Evolutionary conservation across 2,329 filamentous ascomycete genomes (phyloP), one percentile per base, ranked within the genome.

Genomic region (Cadophora luteo-olivacea): DNA sequence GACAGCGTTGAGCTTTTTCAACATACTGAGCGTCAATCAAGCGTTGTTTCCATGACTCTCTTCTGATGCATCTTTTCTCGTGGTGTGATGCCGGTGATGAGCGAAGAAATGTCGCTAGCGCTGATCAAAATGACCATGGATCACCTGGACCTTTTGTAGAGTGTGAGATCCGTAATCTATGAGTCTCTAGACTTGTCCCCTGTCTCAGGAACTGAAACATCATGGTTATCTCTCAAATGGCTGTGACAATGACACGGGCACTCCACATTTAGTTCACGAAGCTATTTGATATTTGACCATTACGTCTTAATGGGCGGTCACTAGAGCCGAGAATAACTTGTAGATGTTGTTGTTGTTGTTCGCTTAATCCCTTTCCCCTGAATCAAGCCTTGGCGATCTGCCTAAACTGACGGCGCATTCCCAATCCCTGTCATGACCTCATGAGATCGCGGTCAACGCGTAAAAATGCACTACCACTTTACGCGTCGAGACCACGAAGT

Each of bases 361-460:
- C 57, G 57, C 57, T 60, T 60, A 60, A 25, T 4, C 22, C 11
- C 36, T n/a, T 29, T 25, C 4, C 33, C 22, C 55, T 58, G 33
- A 60, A 9, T 16, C 22, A 4, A 6, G 36, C 9, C 36, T 60
- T 60, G 57, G 57, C 57, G 36, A 5, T 25, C 57, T 60, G 33
- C 33, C 36, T 45, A 41, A 45, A 48, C 2, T 3, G 16, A 19
- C 11, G 29, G 24, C 29, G 51, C 24, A 55, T 55, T 55, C 24
- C 5, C 14, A 54, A 45, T 49, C 61, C 22, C 38, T 33, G 55
- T 49, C n/a, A 64, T 41, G 57, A 69, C 63, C 58, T 71, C 67
- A 69, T 71, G 54, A 71, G 61, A 66, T 65, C 67, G 69, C 66
- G 67, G 67, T 65, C 51, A 19, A 25, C 57, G 64, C 51, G 64